These are phyloP conservation scores for Helicostylum pulchrum DNA, from an alignment of 192 early-diverging fungal genomes.

Conservation along the genomic window DNA sequence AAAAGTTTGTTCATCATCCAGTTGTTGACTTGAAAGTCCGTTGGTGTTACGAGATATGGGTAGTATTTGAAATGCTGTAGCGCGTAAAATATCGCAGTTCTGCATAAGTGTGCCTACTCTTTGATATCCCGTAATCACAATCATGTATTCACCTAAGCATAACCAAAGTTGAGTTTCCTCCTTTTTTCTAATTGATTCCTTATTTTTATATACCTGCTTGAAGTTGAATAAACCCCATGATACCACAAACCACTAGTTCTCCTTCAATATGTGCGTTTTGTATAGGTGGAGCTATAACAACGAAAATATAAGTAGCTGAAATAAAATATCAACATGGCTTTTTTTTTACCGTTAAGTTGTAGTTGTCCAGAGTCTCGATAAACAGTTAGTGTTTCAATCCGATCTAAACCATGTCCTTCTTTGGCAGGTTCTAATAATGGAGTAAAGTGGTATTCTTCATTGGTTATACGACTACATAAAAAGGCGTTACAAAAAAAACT, in stretches of 20 bases:
- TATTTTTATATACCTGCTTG: conserved; percentile 53
- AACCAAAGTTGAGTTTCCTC: no score
- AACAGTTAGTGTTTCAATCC: conserved; percentile 19
- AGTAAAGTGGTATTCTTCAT: conserved; percentile 15
- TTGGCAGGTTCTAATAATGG: conserved; percentile 18
- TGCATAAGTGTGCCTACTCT: conserved; percentile 63
- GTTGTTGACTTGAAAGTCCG: conserved; percentile 36
- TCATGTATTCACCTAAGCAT: conserved; percentile 65
- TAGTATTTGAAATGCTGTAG: conserved; percentile 51
- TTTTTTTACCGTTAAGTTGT: conserved; percentile 16
- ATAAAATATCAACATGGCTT: not conserved
- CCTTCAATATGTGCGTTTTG: conserved; percentile 1
- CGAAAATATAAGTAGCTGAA: not conserved
- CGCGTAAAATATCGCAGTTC: conserved; percentile 57
- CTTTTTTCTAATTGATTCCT: not conserved
- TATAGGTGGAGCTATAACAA: not conserved
- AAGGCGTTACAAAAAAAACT: not conserved
- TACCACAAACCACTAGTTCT: conserved; percentile 49
- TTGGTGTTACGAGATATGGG: conserved; percentile 37
- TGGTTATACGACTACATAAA: conserved; percentile 15
- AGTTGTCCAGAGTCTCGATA: conserved; percentile 17
- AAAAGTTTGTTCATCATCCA: conserved; percentile 43
- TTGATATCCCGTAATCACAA: conserved; percentile 67
- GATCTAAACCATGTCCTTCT: not conserved
- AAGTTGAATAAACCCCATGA: conserved; percentile 65